Conservation (phyloP, 441 rosid genomes). For the Gossypium davidsonii region DNA sequence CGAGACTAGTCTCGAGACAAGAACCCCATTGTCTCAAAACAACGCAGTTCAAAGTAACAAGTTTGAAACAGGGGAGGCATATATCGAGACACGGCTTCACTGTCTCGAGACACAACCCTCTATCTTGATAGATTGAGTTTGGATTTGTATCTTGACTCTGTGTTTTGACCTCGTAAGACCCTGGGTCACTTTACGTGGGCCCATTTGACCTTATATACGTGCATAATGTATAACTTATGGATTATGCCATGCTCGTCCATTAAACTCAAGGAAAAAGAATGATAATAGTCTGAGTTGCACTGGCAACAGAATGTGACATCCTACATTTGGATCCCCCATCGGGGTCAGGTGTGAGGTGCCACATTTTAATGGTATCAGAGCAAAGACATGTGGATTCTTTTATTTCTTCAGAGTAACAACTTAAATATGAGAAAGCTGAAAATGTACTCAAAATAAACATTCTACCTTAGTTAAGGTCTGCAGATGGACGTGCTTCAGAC, state of each 20-base stretch:
- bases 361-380: background rate
- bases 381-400: background rate
- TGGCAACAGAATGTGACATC: background rate
- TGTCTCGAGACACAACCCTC: background rate
- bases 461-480: slow-evolving; percentile 85
- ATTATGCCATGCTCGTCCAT: background rate
- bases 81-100: background rate
- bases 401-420: background rate
- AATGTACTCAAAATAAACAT: background rate
- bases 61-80: background rate
- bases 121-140: background rate
- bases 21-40: background rate
- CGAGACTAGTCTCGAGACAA: background rate
- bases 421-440: background rate
- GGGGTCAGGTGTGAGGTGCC: background rate
- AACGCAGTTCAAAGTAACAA: too few species aligned
- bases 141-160: background rate
- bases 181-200: background rate
- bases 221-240: background rate
- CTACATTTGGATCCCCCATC: background rate
- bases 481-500: slow-evolving; percentile 74
- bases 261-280: too few species aligned
- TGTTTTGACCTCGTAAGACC: background rate
- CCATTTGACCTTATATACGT: background rate
- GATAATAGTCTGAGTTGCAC: background rate